These are phyloP conservation scores for Harringtonia aguacate DNA, from an alignment of 2,329 filamentous ascomycete species.

Conservation along the genomic window DNA sequence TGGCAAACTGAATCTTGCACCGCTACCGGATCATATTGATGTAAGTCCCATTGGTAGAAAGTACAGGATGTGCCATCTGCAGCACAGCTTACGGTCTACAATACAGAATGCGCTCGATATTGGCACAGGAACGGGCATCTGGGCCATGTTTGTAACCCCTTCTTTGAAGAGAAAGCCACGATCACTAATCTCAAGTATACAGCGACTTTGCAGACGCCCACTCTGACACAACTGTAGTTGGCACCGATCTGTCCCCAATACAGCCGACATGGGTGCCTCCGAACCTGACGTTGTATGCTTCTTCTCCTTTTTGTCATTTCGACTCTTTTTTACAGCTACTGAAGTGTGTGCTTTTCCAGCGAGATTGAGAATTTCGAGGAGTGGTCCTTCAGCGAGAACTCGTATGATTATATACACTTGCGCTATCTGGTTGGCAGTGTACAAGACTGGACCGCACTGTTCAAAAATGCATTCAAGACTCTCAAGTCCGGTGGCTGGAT, in stretches of 20 bases:
- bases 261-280: slow-evolving; percentile 9
- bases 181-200: slow-evolving; percentile 11
- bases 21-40: slow-evolving; percentile 10
- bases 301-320: background rate
- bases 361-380: slow-evolving; percentile 17
- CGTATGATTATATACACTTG: slow-evolving; percentile 17
- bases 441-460: slow-evolving; percentile 13
- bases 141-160: slow-evolving; percentile 25
- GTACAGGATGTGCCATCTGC: slow-evolving; percentile 40
- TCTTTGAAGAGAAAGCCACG: background rate
- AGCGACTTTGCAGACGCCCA: slow-evolving; percentile 17
- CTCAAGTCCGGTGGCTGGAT: slow-evolving; percentile 40
- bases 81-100: slow-evolving; percentile 24
- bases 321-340: background rate
- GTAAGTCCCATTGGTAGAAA: slow-evolving; percentile 19
- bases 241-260: slow-evolving; percentile 32
- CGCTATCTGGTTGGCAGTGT: slow-evolving; percentile 17
- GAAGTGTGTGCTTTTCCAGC: background rate
- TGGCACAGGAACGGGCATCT: slow-evolving; percentile 19
- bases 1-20: slow-evolving; percentile 16
- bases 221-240: slow-evolving; percentile 29
- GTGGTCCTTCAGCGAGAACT: slow-evolving; percentile 13
- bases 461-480: slow-evolving; percentile 11
- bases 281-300: slow-evolving; percentile 5
- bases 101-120: slow-evolving; percentile 5